These are phyloP conservation scores for Lactarius evosmus DNA, from an alignment of 768 basidiomycete genomes.

Conservation along the genomic window DNA sequence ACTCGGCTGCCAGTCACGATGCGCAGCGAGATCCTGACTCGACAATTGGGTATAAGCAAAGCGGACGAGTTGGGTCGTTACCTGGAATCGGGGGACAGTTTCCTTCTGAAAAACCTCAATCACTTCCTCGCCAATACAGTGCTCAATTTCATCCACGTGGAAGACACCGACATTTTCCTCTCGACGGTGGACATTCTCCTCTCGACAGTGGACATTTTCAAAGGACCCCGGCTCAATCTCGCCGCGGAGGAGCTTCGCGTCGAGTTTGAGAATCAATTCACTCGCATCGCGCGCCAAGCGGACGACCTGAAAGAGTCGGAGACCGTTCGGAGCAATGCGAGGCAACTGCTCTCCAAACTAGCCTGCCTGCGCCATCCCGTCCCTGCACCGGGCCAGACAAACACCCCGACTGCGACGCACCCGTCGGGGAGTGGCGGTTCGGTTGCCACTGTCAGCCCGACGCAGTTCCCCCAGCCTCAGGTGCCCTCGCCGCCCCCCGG, in stretches of 20 bases:
- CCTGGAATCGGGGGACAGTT: neutral
- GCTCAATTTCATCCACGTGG: neutral
- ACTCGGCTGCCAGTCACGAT: neutral
- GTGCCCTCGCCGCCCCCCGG: neutral
- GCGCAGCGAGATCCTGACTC: neutral
- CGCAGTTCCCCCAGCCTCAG: neutral
- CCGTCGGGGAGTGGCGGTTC: neutral
- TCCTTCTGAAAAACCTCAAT: conserved; percentile 11
- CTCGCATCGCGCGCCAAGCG: neutral
- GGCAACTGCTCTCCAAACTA: neutral
- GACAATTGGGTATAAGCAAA: neutral
- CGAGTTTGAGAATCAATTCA: neutral
- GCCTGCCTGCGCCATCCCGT: neutral
- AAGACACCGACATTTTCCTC: neutral
- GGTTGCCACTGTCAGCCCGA: neutral
- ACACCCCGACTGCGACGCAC: neutral
- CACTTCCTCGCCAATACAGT: conserved; percentile 7
- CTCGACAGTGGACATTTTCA: too few species aligned
- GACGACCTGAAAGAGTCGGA: neutral
- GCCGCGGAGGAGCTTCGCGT: neutral
- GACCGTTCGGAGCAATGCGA: neutral
- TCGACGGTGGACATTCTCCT: neutral
- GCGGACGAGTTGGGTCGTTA: neutral
- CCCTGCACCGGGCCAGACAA: neutral
- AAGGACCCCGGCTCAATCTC: neutral